These are phyloP conservation scores for Phyllosticta capitalensis DNA, from an alignment of 2,329 filamentous ascomycete species.

Conservation along the genomic window DNA sequence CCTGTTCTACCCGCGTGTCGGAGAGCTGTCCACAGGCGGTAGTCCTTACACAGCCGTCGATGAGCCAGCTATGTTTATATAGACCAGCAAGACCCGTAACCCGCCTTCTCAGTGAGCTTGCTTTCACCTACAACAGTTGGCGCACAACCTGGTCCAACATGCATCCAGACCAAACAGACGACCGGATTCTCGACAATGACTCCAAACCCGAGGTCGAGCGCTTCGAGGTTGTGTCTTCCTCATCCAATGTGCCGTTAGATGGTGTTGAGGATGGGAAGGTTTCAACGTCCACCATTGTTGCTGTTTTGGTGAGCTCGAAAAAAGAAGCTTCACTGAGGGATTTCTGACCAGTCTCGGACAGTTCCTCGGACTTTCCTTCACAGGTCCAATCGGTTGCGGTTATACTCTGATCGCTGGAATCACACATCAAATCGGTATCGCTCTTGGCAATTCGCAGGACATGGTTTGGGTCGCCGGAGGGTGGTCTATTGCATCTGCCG, in stretches of 20 bases:
- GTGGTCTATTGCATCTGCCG: slow-evolving; percentile 21
- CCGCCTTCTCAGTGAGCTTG: not conserved
- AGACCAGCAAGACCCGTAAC: not conserved
- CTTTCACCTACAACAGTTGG: not conserved
- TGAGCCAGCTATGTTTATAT: not conserved
- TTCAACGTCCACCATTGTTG: not conserved
- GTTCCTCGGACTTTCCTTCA: slow-evolving; percentile 18
- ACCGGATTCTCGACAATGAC: not conserved
- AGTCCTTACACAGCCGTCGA: not conserved
- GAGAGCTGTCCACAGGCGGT: not conserved
- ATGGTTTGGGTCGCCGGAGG: slow-evolving; percentile 21
- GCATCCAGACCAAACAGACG: not conserved
- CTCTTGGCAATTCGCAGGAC: slow-evolving; percentile 14
- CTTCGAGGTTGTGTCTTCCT: not conserved
- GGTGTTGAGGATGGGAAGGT: not conserved
- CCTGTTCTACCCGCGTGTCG: not conserved
- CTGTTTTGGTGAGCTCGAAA: slow-evolving; percentile 5
- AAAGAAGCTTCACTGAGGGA: not conserved
- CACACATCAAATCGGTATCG: slow-evolving; percentile 15
- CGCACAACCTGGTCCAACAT: not conserved
- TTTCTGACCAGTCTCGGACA: slow-evolving; percentile 11
- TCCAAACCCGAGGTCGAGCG: not conserved
- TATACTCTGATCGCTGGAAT: slow-evolving; percentile 17
- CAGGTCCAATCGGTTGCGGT: slow-evolving; percentile 16
- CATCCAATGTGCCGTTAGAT: not conserved